phyloP scores from a whole-genome alignment of 1,139 yeast species.

The Geotrichum candidum region DNA sequence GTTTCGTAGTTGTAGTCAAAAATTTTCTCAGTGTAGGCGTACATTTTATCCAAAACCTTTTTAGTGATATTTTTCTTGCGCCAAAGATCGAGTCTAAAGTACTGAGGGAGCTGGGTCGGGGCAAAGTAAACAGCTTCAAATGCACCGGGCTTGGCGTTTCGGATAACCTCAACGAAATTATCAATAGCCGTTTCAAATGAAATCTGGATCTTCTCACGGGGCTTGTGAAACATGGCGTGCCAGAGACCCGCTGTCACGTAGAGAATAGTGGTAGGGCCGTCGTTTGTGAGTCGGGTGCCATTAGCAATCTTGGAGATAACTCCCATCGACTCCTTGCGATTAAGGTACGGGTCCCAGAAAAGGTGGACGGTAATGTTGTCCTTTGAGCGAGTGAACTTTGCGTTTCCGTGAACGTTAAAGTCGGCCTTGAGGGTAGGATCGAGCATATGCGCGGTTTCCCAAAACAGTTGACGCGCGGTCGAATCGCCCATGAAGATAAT shows the following conservation, averaged over 20 bases:
- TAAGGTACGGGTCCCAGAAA: constrained; percentile 11
- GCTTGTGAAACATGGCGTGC: constrained; percentile 14
- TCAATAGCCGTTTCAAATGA: constrained; percentile 7
- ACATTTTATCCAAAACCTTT: constrained; percentile 3
- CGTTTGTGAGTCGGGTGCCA: not conserved
- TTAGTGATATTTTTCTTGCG: constrained; percentile 5
- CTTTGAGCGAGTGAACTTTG: not conserved
- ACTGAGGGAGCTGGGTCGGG: constrained; percentile 12
- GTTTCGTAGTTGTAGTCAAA: constrained; percentile 3
- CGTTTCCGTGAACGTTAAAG: constrained; percentile 7
- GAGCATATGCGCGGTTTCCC: constrained; percentile 8
- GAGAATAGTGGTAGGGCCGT: not conserved
- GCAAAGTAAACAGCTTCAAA: constrained; percentile 10
- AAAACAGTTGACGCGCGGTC: constrained; percentile 12
- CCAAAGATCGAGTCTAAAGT: constrained; percentile 2
- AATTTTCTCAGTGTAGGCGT: constrained; percentile 4
- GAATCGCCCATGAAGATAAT: constrained; percentile 13
- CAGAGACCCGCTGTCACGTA: constrained; percentile 16
- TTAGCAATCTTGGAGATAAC: not conserved
- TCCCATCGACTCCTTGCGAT: constrained; percentile 1
- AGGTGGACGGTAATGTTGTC: constrained; percentile 5
- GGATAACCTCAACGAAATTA: constrained; percentile 2
- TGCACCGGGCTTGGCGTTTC: not conserved
- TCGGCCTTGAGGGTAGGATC: constrained; percentile 1
- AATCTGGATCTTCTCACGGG: not conserved